These are phyloP conservation scores for Aspergillus clavatus DNA, from an alignment of 2,329 filamentous ascomycete genomes.

Conservation along the genomic window DNA sequence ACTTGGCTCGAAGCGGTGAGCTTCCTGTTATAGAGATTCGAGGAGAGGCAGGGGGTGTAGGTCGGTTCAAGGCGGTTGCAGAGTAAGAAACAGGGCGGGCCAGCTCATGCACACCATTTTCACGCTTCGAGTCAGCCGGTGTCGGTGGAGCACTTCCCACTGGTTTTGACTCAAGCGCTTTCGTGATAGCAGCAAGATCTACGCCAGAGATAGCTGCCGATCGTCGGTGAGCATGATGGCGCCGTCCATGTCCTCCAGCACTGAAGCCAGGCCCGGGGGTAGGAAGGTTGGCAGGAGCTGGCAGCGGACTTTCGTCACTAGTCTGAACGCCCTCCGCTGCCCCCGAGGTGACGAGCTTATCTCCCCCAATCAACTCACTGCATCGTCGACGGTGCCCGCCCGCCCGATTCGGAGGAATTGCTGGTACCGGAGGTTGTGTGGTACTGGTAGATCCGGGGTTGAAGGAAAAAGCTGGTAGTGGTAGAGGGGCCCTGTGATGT, in stretches of 20 bases:
- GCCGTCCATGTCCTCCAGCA: constrained; percentile 50
- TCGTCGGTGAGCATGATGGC: constrained; percentile 74
- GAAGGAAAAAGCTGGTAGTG: constrained; percentile 38
- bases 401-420: constrained; percentile 47
- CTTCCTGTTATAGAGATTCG: constrained; percentile 15
- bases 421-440: constrained; percentile 51
- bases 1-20: constrained; percentile 7
- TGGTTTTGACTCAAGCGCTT: constrained; percentile 37
- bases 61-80: constrained; percentile 24
- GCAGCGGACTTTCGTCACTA: constrained; percentile 19
- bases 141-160: constrained; percentile 58
- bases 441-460: constrained; percentile 30
- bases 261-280: constrained; percentile 33
- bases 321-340: constrained; percentile 54
- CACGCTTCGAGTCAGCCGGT: constrained; percentile 39
- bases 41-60: constrained; percentile 33
- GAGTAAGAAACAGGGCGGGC: constrained; percentile 33
- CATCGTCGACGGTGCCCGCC: constrained; percentile 68
- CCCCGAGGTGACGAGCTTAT: constrained; percentile 49
- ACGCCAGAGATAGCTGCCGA: constrained; percentile 78
- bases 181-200: constrained; percentile 59
- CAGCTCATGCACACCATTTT: constrained; percentile 23
- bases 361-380: constrained; percentile 80
- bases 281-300: constrained; percentile 23
- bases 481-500: constrained; percentile 41